A percentile compares a stretch with the other conserved stretches of the same genome.
Evolutionary conservation across 1,284 basidiomycete species (phyloP).

Genomic region (Fomitopsis betulina): DNA sequence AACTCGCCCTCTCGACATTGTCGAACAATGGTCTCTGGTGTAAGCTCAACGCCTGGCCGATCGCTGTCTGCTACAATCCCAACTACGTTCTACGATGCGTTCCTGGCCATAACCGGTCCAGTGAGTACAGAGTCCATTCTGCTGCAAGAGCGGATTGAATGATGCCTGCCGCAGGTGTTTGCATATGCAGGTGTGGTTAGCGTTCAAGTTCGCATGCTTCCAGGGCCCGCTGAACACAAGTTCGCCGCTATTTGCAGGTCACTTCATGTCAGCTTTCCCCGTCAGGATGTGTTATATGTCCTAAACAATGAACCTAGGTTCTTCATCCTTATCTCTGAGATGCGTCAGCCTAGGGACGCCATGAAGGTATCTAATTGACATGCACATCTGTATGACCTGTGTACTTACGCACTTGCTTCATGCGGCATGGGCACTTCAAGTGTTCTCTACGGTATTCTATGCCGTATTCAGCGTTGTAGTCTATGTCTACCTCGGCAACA

Average conservation of each 20-base stretch:
- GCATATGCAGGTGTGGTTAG: slow-evolving; percentile 42
- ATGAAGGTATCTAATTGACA: slow-evolving; percentile 40
- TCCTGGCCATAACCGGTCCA: slow-evolving; percentile 51
- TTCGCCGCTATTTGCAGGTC: slow-evolving; percentile 28
- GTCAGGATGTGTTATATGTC: not conserved
- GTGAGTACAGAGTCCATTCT: slow-evolving; percentile 22
- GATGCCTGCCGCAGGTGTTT: slow-evolving; percentile 36
- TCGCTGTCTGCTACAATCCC: slow-evolving; percentile 34
- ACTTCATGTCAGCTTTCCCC: slow-evolving; percentile 40
- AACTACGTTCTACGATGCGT: slow-evolving; percentile 44
- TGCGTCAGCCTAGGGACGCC: slow-evolving; percentile 45
- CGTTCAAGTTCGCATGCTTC: not conserved
- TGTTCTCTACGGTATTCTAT: slow-evolving; percentile 47
- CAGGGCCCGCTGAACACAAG: not conserved
- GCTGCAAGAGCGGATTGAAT: not conserved
- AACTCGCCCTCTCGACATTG: slow-evolving; percentile 44
- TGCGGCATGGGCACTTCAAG: slow-evolving; percentile 51
- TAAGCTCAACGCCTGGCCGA: slow-evolving; percentile 41
- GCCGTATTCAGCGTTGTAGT: slow-evolving; percentile 46
- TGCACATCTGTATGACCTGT: not conserved
- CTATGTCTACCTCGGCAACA: slow-evolving; percentile 55
- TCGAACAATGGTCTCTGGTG: slow-evolving; percentile 45
- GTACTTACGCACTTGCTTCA: slow-evolving; percentile 10
- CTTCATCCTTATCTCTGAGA: slow-evolving; percentile 55
- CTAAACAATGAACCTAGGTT: slow-evolving; percentile 30